phyloP scores from a whole-genome alignment of 495 filamentous ascomycete genomes.

The Pyronema omphalodes region DNA sequence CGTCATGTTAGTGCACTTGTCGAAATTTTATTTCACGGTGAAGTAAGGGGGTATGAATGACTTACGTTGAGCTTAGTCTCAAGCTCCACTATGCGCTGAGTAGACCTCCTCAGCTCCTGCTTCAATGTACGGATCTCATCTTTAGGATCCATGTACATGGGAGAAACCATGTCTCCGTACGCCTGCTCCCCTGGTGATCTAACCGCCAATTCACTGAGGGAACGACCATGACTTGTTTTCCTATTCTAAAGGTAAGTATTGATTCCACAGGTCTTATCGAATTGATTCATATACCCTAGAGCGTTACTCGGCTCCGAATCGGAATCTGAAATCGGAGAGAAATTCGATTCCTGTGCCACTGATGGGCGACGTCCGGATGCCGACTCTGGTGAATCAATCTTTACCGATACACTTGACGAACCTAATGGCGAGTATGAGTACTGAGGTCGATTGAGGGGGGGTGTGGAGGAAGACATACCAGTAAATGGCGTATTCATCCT shows the following conservation, averaged over 20 bases:
- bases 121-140: conserved; percentile 62
- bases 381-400: not conserved
- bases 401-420: conserved; percentile 7
- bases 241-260: no score
- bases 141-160: conserved; percentile 41
- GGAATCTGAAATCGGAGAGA: no score
- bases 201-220: conserved; percentile 45
- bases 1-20: no score
- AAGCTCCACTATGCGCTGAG: conserved; percentile 63
- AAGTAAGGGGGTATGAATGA: not conserved
- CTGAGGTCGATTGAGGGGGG: conserved; percentile 17
- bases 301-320: no score
- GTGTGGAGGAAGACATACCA: conserved; percentile 7
- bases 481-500: conserved; percentile 9
- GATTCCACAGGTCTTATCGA: no score
- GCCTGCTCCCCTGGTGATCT: conserved; percentile 42
- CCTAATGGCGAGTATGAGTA: conserved; percentile 17
- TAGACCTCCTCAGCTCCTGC: conserved; percentile 59
- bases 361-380: conserved; percentile 26
- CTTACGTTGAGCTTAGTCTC: conserved; percentile 44
- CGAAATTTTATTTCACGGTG: no score
- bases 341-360: conserved; percentile 66
- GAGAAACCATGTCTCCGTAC: conserved; percentile 53
- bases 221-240: conserved; percentile 48
- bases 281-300: no score